phyloP scores from a whole-genome alignment of 306 rosid genomes.

The Argentina anserina region DNA sequence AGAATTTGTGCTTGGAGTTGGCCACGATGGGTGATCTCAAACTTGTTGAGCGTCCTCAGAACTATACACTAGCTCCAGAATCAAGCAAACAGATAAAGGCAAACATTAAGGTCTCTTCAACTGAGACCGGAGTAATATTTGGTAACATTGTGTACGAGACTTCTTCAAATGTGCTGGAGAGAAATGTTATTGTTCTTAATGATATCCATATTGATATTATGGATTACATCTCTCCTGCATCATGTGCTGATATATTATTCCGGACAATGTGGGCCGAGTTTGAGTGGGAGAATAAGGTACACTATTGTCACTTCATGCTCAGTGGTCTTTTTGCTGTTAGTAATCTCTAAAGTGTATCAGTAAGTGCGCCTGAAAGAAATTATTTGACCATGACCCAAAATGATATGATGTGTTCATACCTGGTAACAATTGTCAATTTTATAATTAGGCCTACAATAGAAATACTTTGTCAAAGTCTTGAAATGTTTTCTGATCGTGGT shows the following conservation, averaged over 20 bases:
- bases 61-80: conserved; percentile 95
- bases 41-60: conserved; percentile 98
- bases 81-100: conserved; percentile 96
- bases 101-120: conserved; percentile 95
- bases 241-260: conserved; percentile 84
- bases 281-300: conserved; percentile 99
- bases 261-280: conserved; percentile 99
- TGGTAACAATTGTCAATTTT: too few relatives aligned
- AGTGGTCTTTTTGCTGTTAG: too few relatives aligned
- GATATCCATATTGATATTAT: conserved; percentile 99
- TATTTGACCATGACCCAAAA: too few relatives aligned
- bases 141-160: conserved; percentile 96
- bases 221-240: conserved; percentile 99
- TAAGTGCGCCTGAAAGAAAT: too few relatives aligned
- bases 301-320: background rate
- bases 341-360: too few relatives aligned
- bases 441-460: too few relatives aligned
- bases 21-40: conserved; percentile 99
- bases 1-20: conserved; percentile 95
- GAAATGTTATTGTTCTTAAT: conserved; percentile 88
- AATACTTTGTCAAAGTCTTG: too few relatives aligned
- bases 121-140: conserved; percentile 94
- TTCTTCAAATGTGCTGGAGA: conserved; percentile 86
- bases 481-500: too few relatives aligned
- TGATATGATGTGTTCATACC: background rate